These are phyloP conservation scores for Sporothrix curviconia DNA, from an alignment of 2,329 filamentous ascomycete species.

Conservation along the genomic window DNA sequence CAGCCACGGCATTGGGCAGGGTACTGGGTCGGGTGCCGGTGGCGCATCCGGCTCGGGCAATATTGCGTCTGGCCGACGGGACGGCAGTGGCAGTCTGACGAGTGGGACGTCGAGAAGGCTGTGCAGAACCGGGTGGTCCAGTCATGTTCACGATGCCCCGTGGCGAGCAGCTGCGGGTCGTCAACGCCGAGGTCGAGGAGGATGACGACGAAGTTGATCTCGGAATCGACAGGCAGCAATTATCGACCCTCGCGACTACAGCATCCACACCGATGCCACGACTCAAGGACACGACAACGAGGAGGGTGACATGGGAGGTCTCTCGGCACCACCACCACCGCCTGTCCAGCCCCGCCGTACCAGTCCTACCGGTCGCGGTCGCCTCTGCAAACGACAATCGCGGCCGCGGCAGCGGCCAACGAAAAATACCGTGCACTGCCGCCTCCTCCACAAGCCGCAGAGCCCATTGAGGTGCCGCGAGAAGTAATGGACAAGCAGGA, in stretches of 20 bases:
- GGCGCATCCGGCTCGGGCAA: conserved; percentile 19
- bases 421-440: background rate
- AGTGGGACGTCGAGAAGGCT: conserved; percentile 72
- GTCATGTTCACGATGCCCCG: conserved; percentile 92
- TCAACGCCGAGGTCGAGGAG: conserved; percentile 62
- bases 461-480: background rate
- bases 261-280: background rate
- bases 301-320: background rate
- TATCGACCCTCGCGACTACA: conserved; percentile 8
- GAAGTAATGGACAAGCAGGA: background rate
- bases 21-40: background rate
- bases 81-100: conserved; percentile 33
- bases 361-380: conserved; percentile 9
- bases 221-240: background rate
- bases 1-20: background rate
- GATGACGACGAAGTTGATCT: conserved; percentile 20
- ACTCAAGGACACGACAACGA: background rate
- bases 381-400: background rate
- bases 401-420: background rate
- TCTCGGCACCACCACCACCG: conserved; percentile 12
- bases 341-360: conserved; percentile 7
- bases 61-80: conserved; percentile 16
- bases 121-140: conserved; percentile 67
- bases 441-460: background rate
- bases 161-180: conserved; percentile 75